Percentiles rank a stretch among this genome's conserved stretches.
Conservation (phyloP, 2,329 filamentous ascomycete genomes). For the Sclerotinia borealis region DNA sequence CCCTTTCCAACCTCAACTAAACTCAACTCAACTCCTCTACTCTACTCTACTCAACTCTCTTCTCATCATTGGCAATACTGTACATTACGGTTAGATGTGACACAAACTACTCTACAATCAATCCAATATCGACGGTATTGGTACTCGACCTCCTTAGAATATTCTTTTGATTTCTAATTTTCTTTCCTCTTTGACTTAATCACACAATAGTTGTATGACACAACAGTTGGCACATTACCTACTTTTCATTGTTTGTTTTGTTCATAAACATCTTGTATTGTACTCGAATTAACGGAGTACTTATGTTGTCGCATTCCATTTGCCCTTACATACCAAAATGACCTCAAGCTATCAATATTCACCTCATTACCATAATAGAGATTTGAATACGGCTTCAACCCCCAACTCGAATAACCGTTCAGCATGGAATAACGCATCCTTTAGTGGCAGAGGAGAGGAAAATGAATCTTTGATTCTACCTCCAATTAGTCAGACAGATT, state of each 20-base stretch:
- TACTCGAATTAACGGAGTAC: conserved; percentile 1
- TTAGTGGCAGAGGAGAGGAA: not conserved
- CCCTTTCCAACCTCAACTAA: not conserved
- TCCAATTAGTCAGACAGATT: not conserved
- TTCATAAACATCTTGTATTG: conserved; percentile 6
- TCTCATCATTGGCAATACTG: not conserved
- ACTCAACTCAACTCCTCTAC: not conserved
- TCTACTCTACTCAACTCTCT: not conserved
- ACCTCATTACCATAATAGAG: not conserved
- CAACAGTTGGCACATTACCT: not conserved
- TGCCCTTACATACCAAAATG: conserved; percentile 8
- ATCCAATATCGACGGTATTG: not conserved
- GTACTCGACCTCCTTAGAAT: not conserved
- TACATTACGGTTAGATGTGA: not conserved
- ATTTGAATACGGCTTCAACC: not conserved
- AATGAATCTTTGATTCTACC: conserved; percentile 5
- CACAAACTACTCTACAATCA: not conserved
- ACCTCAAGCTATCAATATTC: conserved; percentile 6
- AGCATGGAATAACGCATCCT: not conserved
- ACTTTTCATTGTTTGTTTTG: conserved; percentile 13
- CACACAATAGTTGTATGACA: not conserved
- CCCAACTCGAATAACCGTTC: not conserved
- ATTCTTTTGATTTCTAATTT: not conserved
- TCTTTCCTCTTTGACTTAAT: not conserved
- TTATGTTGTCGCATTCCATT: conserved; percentile 14